These are phyloP conservation scores for Plantago coronopus DNA, from an alignment of 305 asterid species.

Conservation along the genomic window DNA sequence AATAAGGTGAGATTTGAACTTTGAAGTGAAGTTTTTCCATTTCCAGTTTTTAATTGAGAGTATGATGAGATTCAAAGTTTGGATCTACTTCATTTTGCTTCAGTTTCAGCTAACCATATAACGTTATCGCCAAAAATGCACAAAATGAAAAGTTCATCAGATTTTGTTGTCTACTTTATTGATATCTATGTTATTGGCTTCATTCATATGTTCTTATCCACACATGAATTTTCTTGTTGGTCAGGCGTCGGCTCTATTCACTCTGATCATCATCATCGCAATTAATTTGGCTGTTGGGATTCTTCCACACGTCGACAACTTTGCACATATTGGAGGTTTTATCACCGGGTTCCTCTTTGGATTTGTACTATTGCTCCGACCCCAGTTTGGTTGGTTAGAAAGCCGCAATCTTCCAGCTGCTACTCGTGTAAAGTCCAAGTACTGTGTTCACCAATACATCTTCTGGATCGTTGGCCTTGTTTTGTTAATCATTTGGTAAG, in stretches of 20 bases:
- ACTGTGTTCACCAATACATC: slow-evolving; percentile 52
- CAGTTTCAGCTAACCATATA: background rate
- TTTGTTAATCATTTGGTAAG: slow-evolving; percentile 69
- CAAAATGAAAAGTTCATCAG: slow-evolving; percentile 3
- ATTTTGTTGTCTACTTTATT: background rate
- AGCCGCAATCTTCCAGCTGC: slow-evolving; percentile 45
- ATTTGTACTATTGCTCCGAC: slow-evolving; percentile 64
- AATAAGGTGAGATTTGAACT: slow-evolving; percentile 49
- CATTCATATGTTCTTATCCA: background rate
- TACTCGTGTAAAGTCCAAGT: slow-evolving; percentile 66
- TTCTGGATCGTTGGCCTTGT: slow-evolving; percentile 42
- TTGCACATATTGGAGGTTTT: slow-evolving; percentile 89
- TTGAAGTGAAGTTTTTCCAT: background rate
- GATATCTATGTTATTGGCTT: background rate
- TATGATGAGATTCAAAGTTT: background rate
- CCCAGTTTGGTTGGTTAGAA: slow-evolving; percentile 80
- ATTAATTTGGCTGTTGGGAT: slow-evolving; percentile 81
- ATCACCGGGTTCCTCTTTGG: slow-evolving; percentile 76
- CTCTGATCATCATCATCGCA: slow-evolving; percentile 58
- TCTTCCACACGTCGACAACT: slow-evolving; percentile 87
- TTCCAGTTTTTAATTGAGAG: background rate
- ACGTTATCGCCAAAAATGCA: background rate
- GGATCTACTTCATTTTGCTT: background rate
- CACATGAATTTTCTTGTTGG: slow-evolving; percentile 7
- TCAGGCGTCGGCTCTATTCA: slow-evolving; percentile 75